A percentile compares a stretch with the other conserved stretches of the same genome.
Conservation (phyloP, 164 flowering plant genomes). For the Kingdonia uniflora region DNA sequence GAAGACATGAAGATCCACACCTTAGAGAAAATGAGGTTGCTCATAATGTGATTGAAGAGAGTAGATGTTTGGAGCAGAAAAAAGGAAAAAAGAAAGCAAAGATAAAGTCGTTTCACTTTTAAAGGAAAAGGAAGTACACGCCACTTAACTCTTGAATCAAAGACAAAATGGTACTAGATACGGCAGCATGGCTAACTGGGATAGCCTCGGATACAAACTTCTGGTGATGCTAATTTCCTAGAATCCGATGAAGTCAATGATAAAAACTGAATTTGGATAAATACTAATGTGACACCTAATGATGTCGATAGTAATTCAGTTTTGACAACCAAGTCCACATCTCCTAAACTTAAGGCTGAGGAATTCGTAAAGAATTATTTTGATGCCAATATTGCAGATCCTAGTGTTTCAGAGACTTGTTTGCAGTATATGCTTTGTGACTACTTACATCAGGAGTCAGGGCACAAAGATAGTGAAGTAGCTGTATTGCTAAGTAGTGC, state of each 20-base stretch:
- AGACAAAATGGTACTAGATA: constrained; percentile 23
- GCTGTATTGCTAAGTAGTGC: no score
- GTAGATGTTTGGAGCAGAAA: constrained; percentile 24
- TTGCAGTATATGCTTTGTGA: constrained; percentile 32
- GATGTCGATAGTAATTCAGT: not conserved
- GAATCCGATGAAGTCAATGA: constrained; percentile 14
- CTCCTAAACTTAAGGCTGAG: constrained; percentile 9
- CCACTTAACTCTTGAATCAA: constrained; percentile 11
- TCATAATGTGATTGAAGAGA: constrained; percentile 15
- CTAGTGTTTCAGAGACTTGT: constrained; percentile 42
- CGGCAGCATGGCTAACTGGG: constrained; percentile 6
- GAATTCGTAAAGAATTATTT: constrained; percentile 38
- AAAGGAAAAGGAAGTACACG: constrained; percentile 17
- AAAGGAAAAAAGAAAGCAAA: constrained; percentile 30
- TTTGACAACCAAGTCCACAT: not conserved
- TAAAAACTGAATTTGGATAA: constrained; percentile 3
- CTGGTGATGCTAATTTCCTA: no score
- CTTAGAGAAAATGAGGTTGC: constrained; percentile 18
- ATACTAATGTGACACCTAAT: not conserved
- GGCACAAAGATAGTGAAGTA: constrained; percentile 34
- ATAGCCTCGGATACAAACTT: no score
- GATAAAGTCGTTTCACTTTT: constrained; percentile 36
- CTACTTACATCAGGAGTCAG: constrained; percentile 31
- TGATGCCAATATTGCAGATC: constrained; percentile 34
- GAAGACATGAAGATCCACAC: constrained; percentile 10